A percentile compares a stretch with the other conserved stretches of the same genome.
These are phyloP conservation scores for Gonium pectorale DNA, from an alignment of 139 green algal species.

Conservation along the genomic window DNA sequence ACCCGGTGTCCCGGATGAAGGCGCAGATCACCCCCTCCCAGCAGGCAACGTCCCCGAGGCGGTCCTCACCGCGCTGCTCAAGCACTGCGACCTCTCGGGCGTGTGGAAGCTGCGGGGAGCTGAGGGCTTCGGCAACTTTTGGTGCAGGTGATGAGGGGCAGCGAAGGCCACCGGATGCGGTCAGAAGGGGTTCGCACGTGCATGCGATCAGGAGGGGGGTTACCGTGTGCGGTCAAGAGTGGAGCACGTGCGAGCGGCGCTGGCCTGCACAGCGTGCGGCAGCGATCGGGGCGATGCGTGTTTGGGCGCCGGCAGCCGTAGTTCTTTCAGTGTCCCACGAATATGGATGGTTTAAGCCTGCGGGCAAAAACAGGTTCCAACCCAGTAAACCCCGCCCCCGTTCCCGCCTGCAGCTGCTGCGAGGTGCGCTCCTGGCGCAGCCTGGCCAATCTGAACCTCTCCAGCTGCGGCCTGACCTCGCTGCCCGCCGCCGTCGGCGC, in stretches of 20 bases:
- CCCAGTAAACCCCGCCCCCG: background rate
- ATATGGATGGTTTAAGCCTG: too few relatives aligned
- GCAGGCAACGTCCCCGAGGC: constrained; percentile 35
- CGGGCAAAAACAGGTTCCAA: too few relatives aligned
- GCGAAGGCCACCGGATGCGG: too few relatives aligned
- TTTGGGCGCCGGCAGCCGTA: too few relatives aligned
- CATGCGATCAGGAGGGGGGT: too few relatives aligned
- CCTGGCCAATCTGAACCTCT: constrained; percentile 75
- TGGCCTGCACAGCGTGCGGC: too few relatives aligned
- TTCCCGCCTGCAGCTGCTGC: constrained; percentile 35
- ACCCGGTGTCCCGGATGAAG: too few relatives aligned
- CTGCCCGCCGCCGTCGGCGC: constrained; percentile 11
- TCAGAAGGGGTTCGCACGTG: too few relatives aligned
- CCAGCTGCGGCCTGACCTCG: constrained; percentile 60
- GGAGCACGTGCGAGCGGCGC: too few relatives aligned
- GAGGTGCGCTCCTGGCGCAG: constrained; percentile 41
- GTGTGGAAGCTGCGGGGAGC: constrained; percentile 66
- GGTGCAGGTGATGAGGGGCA: constrained; percentile 54
- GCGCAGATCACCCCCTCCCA: background rate
- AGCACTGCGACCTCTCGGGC: constrained; percentile 57
- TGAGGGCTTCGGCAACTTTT: constrained; percentile 66
- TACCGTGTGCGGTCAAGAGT: too few relatives aligned
- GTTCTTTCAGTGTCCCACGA: too few relatives aligned
- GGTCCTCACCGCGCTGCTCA: constrained; percentile 61
- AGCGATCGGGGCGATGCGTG: too few relatives aligned